A percentile compares a stretch with the other conserved stretches of the same genome.
phyloP scores from a whole-genome alignment of 2,329 filamentous ascomycete genomes.

The Aspergillus hiratsukae region DNA sequence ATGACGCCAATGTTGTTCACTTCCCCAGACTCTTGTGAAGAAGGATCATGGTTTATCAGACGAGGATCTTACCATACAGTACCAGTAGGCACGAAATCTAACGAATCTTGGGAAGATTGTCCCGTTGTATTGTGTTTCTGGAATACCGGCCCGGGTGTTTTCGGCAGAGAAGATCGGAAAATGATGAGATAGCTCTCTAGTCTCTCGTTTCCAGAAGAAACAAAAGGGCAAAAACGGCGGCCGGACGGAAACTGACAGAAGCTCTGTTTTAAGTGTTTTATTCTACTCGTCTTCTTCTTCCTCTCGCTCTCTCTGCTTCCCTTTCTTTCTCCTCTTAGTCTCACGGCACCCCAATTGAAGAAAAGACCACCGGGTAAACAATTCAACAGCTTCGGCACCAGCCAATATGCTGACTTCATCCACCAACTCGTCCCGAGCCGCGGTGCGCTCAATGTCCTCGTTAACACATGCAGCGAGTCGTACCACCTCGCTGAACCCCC shows the following conservation, averaged over 20 bases:
- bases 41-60: constrained; percentile 18
- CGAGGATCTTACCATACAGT: constrained; percentile 10
- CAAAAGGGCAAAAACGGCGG: constrained; percentile 1
- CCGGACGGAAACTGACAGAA: not conserved
- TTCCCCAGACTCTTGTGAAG: not conserved
- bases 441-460: constrained; percentile 35
- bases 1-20: not conserved
- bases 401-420: constrained; percentile 31
- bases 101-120: not conserved
- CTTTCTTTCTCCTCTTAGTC: not conserved
- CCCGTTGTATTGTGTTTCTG: not conserved
- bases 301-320: not conserved
- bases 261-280: not conserved
- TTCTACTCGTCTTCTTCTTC: not conserved
- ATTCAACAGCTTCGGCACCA: constrained; percentile 10
- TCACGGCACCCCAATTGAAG: not conserved
- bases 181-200: not conserved
- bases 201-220: not conserved
- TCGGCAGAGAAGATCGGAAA: constrained; percentile 22
- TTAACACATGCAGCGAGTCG: constrained; percentile 31
- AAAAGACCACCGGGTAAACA: not conserved
- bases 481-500: constrained; percentile 26
- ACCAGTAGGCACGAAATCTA: not conserved
- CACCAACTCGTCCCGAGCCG: constrained; percentile 30
- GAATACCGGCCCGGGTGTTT: constrained; percentile 21